Percentiles rank a stretch among this genome's conserved stretches.
These are phyloP conservation scores for Symbiotaphrina buchneri DNA, from an alignment of 495 filamentous ascomycete genomes.

Conservation along the genomic window DNA sequence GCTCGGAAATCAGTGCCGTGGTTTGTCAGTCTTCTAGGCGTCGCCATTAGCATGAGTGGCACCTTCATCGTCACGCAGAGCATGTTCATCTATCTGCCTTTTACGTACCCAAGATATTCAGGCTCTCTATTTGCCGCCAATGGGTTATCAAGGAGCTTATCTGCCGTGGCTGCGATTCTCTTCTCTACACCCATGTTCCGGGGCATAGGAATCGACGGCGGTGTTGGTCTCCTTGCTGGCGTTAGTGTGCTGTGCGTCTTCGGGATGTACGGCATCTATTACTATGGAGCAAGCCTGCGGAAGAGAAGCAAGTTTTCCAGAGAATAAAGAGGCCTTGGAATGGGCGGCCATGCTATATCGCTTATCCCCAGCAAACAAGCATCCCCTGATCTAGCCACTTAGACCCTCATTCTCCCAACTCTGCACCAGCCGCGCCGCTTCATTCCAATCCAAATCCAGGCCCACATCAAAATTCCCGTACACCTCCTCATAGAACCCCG, in stretches of 20 bases:
- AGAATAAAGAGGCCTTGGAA: too few relatives aligned
- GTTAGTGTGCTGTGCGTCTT: background rate
- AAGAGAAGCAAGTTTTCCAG: constrained; percentile 11
- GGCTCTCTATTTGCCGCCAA: constrained; percentile 24
- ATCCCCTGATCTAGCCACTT: too few relatives aligned
- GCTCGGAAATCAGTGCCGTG: constrained; percentile 19
- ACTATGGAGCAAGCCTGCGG: constrained; percentile 13
- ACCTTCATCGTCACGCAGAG: constrained; percentile 32
- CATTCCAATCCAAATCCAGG: too few relatives aligned
- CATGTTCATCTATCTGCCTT: constrained; percentile 14
- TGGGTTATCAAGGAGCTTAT: constrained; percentile 18
- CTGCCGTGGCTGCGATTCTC: constrained; percentile 22
- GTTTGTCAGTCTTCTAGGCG: constrained; percentile 30
- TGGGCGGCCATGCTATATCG: too few relatives aligned
- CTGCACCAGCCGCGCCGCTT: too few relatives aligned
- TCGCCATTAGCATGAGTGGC: constrained; percentile 25
- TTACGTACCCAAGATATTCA: constrained; percentile 16
- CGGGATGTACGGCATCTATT: background rate
- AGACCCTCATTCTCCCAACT: too few relatives aligned
- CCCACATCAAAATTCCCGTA: too few relatives aligned
- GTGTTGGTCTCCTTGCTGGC: constrained; percentile 11
- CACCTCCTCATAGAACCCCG: too few relatives aligned
- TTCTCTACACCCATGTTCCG: constrained; percentile 10
- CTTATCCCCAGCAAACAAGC: too few relatives aligned
- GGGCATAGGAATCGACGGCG: constrained; percentile 6